These are phyloP conservation scores for Panaeolus papilionaceus DNA, from an alignment of 768 basidiomycete species.

Conservation along the genomic window DNA sequence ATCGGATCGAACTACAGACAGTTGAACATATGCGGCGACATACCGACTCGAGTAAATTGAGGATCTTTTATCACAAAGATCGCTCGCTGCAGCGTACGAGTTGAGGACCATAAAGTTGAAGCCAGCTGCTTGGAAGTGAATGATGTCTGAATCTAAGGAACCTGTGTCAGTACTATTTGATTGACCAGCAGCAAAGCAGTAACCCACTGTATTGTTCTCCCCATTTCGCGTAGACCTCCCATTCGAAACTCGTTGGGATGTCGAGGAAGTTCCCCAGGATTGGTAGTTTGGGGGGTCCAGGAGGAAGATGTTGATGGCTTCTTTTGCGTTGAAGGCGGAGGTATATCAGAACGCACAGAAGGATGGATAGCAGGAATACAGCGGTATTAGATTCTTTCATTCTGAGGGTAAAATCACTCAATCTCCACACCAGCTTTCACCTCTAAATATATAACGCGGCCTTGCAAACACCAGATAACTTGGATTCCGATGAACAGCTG, in stretches of 20 bases:
- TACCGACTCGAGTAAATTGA: constrained; percentile 48
- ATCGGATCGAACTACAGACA: background rate
- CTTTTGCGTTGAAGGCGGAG: constrained; percentile 11
- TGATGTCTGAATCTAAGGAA: constrained; percentile 30
- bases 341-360: background rate
- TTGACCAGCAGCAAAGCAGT: background rate
- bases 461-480: background rate
- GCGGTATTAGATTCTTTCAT: constrained; percentile 4
- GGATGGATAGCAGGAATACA: background rate
- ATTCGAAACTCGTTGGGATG: constrained; percentile 47
- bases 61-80: constrained; percentile 49
- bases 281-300: constrained; percentile 48
- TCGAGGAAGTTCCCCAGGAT: constrained; percentile 51
- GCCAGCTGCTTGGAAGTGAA: constrained; percentile 32
- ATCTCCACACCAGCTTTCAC: background rate
- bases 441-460: background rate
- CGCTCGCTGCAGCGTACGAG: constrained; percentile 38
- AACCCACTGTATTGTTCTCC: constrained; percentile 43
- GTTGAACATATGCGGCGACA: constrained; percentile 13
- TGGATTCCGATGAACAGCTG: background rate
- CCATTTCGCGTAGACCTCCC: constrained; percentile 51
- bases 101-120: constrained; percentile 43
- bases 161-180: background rate
- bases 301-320: constrained; percentile 35
- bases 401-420: background rate